Conservation (phyloP, 2,329 filamentous ascomycete genomes). For the Colletotrichum euphorbiae region DNA sequence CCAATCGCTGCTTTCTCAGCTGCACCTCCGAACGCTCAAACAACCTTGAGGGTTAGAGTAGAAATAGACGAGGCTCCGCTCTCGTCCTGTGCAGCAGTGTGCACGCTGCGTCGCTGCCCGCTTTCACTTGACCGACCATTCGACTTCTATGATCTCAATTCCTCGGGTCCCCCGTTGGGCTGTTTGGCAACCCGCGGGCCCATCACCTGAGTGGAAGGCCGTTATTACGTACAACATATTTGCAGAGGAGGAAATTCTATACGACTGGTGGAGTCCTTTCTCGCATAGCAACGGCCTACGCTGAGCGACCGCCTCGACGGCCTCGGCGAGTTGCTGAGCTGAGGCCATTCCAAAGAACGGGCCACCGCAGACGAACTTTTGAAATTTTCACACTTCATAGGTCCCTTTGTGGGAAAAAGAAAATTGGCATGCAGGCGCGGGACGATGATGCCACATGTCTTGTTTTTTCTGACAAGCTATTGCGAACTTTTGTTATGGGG, state of each 20-base stretch:
- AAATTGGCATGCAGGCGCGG: constrained; percentile 9
- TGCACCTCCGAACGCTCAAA: neutral
- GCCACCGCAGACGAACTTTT: constrained; percentile 29
- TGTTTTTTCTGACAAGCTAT: neutral
- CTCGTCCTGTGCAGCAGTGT: no score
- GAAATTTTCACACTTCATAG: constrained; percentile 4
- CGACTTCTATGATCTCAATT: neutral
- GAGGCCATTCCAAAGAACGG: neutral
- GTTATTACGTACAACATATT: constrained; percentile 31
- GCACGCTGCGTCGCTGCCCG: constrained; percentile 16
- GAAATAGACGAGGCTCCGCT: constrained; percentile 32
- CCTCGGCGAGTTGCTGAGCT: constrained; percentile 13
- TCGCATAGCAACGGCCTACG: constrained; percentile 31
- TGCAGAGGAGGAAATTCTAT: constrained; percentile 8
- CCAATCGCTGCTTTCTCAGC: neutral
- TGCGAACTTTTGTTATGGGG: neutral
- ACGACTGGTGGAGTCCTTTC: constrained; percentile 25
- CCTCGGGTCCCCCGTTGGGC: neutral
- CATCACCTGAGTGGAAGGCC: neutral
- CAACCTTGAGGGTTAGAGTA: constrained; percentile 25
- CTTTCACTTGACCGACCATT: constrained; percentile 19
- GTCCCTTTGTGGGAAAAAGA: constrained; percentile 1
- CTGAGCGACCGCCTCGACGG: constrained; percentile 6
- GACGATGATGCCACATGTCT: neutral
- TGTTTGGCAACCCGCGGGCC: neutral